A percentile compares a stretch with the other conserved stretches of the same genome.
phyloP scores from a whole-genome alignment of 2,329 filamentous ascomycete species.

The Botrytis aclada region DNA sequence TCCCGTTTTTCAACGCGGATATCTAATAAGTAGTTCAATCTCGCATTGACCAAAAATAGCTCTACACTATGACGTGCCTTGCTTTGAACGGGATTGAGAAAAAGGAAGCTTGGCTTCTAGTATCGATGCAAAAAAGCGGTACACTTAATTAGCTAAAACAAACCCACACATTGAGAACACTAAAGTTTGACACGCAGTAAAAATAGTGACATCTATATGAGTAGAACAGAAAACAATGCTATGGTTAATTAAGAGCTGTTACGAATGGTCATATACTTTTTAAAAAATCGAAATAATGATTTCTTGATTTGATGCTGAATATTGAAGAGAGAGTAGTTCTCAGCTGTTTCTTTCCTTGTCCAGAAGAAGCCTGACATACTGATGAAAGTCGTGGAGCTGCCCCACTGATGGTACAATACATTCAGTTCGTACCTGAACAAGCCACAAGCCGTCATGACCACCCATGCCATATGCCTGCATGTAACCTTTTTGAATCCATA shows the following conservation, averaged over 20 bases:
- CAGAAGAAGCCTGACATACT: background rate
- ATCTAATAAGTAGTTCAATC: background rate
- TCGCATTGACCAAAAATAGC: background rate
- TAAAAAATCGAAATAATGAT: background rate
- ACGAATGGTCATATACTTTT: no score
- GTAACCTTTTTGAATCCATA: background rate
- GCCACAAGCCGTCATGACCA: background rate
- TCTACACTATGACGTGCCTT: constrained; percentile 3
- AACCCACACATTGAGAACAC: background rate
- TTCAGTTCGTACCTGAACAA: background rate
- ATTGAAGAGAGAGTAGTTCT: background rate
- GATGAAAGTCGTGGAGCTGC: background rate
- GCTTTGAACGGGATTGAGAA: background rate
- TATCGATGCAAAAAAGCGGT: background rate
- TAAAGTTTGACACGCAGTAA: background rate
- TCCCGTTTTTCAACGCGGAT: background rate
- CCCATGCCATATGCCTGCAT: background rate
- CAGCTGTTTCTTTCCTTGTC: background rate
- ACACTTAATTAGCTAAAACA: background rate
- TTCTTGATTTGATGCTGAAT: background rate
- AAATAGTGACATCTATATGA: background rate
- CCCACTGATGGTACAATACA: background rate
- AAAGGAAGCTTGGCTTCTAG: background rate
- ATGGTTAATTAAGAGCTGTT: background rate
- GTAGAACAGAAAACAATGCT: background rate